Conservation (phyloP, 2,329 filamentous ascomycete genomes). For the Fusarium aywerte region DNA sequence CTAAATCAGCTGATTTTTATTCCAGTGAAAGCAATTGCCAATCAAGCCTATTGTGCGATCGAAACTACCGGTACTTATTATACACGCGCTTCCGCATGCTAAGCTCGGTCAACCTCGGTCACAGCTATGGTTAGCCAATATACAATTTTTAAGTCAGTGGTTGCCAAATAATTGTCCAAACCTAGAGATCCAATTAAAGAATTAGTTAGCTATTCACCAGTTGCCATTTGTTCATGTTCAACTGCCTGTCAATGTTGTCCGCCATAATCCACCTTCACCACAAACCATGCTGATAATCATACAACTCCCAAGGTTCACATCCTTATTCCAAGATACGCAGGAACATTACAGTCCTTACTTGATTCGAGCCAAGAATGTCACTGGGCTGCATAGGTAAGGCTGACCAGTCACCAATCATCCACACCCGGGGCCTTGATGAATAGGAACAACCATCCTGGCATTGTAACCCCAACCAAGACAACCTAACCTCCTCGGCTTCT, state of each 20-base stretch:
- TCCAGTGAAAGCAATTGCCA: not conserved
- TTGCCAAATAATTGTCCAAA: not conserved
- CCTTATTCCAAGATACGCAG: slow-evolving; percentile 10
- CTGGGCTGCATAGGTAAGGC: slow-evolving; percentile 13
- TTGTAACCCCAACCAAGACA: not conserved
- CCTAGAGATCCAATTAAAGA: too few relatives aligned
- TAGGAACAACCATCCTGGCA: not conserved
- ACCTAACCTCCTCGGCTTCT: not conserved
- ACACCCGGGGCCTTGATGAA: not conserved
- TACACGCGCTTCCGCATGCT: not conserved
- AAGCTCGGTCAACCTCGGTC: not conserved
- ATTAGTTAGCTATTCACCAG: not conserved
- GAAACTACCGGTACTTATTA: not conserved
- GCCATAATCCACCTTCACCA: too few relatives aligned
- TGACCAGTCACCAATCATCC: slow-evolving; percentile 9
- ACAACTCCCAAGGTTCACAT: not conserved
- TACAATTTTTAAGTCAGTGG: not conserved
- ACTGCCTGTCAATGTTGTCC: too few relatives aligned
- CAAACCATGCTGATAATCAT: not conserved
- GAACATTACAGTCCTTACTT: slow-evolving; percentile 17
- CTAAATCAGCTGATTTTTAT: not conserved
- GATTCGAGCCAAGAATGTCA: slow-evolving; percentile 8
- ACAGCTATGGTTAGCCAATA: not conserved
- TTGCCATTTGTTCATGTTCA: not conserved
- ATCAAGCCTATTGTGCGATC: not conserved